phyloP scores from a whole-genome alignment of 2,329 filamentous ascomycete species.

The Knufia fluminis region DNA sequence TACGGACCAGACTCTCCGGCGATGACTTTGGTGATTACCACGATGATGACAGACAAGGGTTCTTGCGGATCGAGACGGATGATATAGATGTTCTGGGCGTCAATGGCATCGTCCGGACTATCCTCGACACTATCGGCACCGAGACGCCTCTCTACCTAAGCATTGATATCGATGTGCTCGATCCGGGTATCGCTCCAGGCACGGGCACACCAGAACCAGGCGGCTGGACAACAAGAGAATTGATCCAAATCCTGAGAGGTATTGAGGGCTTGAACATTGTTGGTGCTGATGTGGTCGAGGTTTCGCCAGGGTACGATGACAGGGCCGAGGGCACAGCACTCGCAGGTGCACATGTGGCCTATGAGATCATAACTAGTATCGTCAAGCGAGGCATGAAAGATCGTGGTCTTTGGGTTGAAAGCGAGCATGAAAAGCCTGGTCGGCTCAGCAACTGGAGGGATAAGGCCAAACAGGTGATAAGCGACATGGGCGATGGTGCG shows the following conservation, averaged over 20 bases:
- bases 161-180: conserved; percentile 29
- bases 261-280: conserved; percentile 22
- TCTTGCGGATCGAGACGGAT: conserved; percentile 70
- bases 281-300: conserved; percentile 25
- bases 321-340: conserved; percentile 70
- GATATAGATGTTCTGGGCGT: conserved; percentile 78
- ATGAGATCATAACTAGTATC: conserved; percentile 65
- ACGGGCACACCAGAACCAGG: conserved; percentile 25
- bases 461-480: conserved; percentile 4
- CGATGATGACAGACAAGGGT: conserved; percentile 67
- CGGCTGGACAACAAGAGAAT: conserved; percentile 24
- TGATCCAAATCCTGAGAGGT: conserved; percentile 22
- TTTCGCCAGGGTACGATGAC: conserved; percentile 46
- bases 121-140: conserved; percentile 62
- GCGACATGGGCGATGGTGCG: not conserved
- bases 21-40: conserved; percentile 58
- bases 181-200: conserved; percentile 28
- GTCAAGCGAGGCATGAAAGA: conserved; percentile 35
- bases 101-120: conserved; percentile 58
- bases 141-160: conserved; percentile 41
- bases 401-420: conserved; percentile 22
- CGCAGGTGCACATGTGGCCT: conserved; percentile 74
- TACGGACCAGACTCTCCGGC: conserved; percentile 66
- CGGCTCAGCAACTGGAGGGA: not conserved
- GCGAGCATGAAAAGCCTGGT: conserved; percentile 16